phyloP scores from a whole-genome alignment of 1,139 yeast genomes.

The Saccharomyces hybrid region DNA sequence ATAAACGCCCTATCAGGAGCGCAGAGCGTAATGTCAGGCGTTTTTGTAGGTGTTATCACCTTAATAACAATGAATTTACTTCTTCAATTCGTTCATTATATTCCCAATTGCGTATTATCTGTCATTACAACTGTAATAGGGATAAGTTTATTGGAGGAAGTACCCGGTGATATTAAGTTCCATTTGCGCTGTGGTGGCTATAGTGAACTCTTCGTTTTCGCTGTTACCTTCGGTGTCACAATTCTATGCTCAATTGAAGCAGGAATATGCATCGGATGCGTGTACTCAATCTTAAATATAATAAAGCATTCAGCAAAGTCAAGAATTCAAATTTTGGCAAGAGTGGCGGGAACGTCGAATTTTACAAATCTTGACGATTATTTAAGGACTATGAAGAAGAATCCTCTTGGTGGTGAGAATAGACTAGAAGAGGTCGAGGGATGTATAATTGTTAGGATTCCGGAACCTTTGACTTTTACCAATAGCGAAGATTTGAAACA shows the following conservation, averaged over 20 bases:
- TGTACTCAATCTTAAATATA: slow-evolving; percentile 71
- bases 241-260: slow-evolving; percentile 78
- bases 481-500: slow-evolving; percentile 78
- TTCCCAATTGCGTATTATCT: slow-evolving; percentile 77
- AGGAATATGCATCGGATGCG: slow-evolving; percentile 81
- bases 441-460: slow-evolving; percentile 76
- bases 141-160: slow-evolving; percentile 70
- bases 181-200: slow-evolving; percentile 71
- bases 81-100: slow-evolving; percentile 56
- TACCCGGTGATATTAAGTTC: slow-evolving; percentile 71
- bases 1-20: slow-evolving; percentile 85
- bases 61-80: slow-evolving; percentile 56
- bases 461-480: slow-evolving; percentile 90
- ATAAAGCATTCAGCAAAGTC: slow-evolving; percentile 81
- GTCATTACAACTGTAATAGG: slow-evolving; percentile 81
- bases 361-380: slow-evolving; percentile 70
- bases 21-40: slow-evolving; percentile 75
- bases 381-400: slow-evolving; percentile 4
- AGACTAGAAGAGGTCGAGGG: slow-evolving; percentile 75
- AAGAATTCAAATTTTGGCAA: slow-evolving; percentile 80
- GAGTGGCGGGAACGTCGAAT: slow-evolving; percentile 68
- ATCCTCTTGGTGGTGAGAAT: slow-evolving; percentile 7
- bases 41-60: slow-evolving; percentile 69
- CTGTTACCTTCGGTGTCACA: slow-evolving; percentile 64
- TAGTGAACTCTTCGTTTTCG: slow-evolving; percentile 68